Percentiles rank a stretch among this genome's conserved stretches.
phyloP scores from a whole-genome alignment of 495 filamentous ascomycete genomes.

The Aspergillus indologenus region DNA sequence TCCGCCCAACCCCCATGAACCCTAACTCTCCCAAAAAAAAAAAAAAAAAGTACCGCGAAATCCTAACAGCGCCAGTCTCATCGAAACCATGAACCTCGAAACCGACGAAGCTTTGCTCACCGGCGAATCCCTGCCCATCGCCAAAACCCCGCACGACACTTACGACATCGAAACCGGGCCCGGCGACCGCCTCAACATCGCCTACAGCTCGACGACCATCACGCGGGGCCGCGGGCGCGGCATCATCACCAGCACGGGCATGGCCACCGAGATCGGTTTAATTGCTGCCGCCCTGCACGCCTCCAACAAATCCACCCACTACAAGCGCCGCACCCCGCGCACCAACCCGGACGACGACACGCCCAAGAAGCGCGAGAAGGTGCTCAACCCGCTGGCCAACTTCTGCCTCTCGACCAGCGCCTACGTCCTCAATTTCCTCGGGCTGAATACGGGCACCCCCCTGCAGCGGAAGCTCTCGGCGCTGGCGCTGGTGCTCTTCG shows the following conservation, averaged over 20 bases:
- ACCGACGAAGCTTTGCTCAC: conserved; percentile 73
- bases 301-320: conserved; percentile 31
- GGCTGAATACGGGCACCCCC: conserved; percentile 67
- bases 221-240: conserved; percentile 68
- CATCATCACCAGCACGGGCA: conserved; percentile 68
- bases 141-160: conserved; percentile 49
- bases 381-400: conserved; percentile 21
- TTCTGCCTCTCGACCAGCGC: conserved; percentile 55
- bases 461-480: conserved; percentile 67
- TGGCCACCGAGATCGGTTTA: conserved; percentile 68
- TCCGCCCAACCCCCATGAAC: too few species aligned
- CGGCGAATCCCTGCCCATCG: conserved; percentile 73
- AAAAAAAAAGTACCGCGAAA: too few species aligned
- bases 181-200: conserved; percentile 69
- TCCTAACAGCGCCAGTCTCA: conserved; percentile 41
- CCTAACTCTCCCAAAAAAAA: too few species aligned
- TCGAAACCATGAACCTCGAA: conserved; percentile 69
- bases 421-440: conserved; percentile 65
- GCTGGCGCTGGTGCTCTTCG: conserved; percentile 66
- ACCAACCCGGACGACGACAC: conserved; percentile 55
- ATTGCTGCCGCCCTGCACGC: conserved; percentile 61
- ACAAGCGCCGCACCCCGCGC: conserved; percentile 49
- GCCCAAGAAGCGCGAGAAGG: conserved; percentile 59
- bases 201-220: conserved; percentile 68
- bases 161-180: conserved; percentile 53